phyloP scores from a whole-genome alignment of 208 protist genomes.

The Zelonia costaricensis region DNA sequence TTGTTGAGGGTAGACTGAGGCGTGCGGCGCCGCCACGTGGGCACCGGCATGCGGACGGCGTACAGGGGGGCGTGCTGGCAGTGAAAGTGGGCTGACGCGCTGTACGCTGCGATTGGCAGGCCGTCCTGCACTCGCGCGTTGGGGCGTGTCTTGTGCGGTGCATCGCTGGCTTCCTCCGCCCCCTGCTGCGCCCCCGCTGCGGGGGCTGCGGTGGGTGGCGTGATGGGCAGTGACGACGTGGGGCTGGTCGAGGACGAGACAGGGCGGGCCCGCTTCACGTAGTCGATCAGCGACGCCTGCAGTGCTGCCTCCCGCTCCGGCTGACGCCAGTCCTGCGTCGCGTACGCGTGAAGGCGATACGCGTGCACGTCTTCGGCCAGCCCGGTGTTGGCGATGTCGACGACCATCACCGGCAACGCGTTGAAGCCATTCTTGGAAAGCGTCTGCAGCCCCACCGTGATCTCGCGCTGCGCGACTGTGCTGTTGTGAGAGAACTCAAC shows the following conservation, averaged over 20 bases:
- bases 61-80: constrained; percentile 39
- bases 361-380: constrained; percentile 15
- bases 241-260: no score
- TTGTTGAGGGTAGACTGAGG: neutral
- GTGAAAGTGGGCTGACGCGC: constrained; percentile 29
- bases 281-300: constrained; percentile 5
- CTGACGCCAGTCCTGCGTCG: constrained; percentile 4
- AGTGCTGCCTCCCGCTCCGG: constrained; percentile 5
- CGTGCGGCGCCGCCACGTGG: constrained; percentile 21
- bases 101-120: constrained; percentile 24
- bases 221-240: neutral
- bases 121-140: constrained; percentile 2
- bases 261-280: no score
- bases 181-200: neutral
- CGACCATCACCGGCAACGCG: constrained; percentile 8
- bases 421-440: constrained; percentile 15
- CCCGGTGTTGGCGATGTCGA: constrained; percentile 10
- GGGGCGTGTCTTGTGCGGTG: no score
- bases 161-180: neutral
- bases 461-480: constrained; percentile 3
- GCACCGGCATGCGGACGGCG: constrained; percentile 18
- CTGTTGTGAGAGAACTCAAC: no score
- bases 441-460: constrained; percentile 26
- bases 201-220: neutral
- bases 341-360: constrained; percentile 27